These are phyloP conservation scores for Themeda triandra DNA, from an alignment of 176 grass and related monocot genomes.

Conservation along the genomic window DNA sequence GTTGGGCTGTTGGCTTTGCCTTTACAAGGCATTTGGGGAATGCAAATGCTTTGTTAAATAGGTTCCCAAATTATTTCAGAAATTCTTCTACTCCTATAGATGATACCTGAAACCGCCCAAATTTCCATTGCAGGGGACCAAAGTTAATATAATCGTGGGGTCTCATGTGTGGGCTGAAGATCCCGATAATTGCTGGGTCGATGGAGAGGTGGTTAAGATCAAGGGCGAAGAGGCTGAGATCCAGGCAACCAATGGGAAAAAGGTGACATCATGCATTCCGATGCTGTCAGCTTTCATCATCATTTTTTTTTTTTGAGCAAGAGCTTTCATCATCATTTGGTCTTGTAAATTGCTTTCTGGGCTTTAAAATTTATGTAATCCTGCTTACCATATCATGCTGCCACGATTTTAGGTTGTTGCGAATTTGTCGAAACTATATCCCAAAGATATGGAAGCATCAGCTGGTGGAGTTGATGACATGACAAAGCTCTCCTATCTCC, in stretches of 20 bases:
- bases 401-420: constrained; percentile 50
- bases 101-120: not conserved
- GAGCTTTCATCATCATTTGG: not conserved
- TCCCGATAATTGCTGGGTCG: constrained; percentile 57
- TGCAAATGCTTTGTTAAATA: not conserved
- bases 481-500: constrained; percentile 97
- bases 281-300: not conserved
- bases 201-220: constrained; percentile 91
- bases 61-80: not conserved
- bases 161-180: constrained; percentile 97
- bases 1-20: no score
- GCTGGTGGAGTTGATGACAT: constrained; percentile 97
- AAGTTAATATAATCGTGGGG: constrained; percentile 94
- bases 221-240: constrained; percentile 76
- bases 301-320: no score
- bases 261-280: constrained; percentile 32
- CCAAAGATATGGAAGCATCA: constrained; percentile 96
- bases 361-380: not conserved
- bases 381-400: not conserved
- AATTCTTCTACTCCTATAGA: not conserved
- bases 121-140: constrained; percentile 67
- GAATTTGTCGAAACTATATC: constrained; percentile 87
- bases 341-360: not conserved
- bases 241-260: constrained; percentile 70
- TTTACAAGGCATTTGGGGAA: not conserved